A percentile compares a stretch with the other conserved stretches of the same genome.
These are phyloP conservation scores for Bremia lactucae DNA, from an alignment of 352 stramenopile genomes.

Conservation along the genomic window DNA sequence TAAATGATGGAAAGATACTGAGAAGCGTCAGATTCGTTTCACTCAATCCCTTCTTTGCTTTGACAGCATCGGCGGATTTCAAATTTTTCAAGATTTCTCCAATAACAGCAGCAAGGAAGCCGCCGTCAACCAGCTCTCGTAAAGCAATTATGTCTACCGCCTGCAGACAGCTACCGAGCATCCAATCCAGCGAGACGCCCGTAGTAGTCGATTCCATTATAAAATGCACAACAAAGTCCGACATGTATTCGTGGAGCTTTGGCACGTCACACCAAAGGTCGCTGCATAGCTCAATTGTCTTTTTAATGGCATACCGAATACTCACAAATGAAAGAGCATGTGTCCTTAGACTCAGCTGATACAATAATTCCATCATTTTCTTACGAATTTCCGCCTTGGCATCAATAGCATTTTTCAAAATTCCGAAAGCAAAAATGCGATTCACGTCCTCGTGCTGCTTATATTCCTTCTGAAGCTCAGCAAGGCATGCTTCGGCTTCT, in stretches of 20 bases:
- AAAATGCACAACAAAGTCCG: constrained; percentile 60
- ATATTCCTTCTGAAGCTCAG: constrained; percentile 55
- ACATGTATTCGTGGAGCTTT: constrained; percentile 68
- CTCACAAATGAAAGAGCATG: constrained; percentile 43
- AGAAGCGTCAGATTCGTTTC: constrained; percentile 43
- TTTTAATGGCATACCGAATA: constrained; percentile 47
- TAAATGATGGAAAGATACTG: constrained; percentile 43
- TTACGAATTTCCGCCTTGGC: constrained; percentile 41
- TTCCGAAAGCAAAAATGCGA: constrained; percentile 42
- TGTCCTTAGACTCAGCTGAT: constrained; percentile 54
- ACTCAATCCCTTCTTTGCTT: constrained; percentile 39
- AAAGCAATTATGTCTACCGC: constrained; percentile 43
- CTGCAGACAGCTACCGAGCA: constrained; percentile 39
- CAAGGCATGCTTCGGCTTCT: constrained; percentile 55
- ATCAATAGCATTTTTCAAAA: constrained; percentile 54
- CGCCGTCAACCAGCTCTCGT: constrained; percentile 60
- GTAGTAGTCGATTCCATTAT: constrained; percentile 48
- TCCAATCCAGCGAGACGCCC: constrained; percentile 57
- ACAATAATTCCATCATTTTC: constrained; percentile 58
- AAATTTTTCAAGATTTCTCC: constrained; percentile 42
- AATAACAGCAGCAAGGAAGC: constrained; percentile 44
- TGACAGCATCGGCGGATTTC: constrained; percentile 28
- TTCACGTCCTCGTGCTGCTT: constrained; percentile 48
- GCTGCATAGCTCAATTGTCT: constrained; percentile 44
- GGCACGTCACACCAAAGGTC: constrained; percentile 77